Base-by-base conservation (phyloP, 352 stramenopile species). In the Pilasporangium apinafurcum region DNA sequence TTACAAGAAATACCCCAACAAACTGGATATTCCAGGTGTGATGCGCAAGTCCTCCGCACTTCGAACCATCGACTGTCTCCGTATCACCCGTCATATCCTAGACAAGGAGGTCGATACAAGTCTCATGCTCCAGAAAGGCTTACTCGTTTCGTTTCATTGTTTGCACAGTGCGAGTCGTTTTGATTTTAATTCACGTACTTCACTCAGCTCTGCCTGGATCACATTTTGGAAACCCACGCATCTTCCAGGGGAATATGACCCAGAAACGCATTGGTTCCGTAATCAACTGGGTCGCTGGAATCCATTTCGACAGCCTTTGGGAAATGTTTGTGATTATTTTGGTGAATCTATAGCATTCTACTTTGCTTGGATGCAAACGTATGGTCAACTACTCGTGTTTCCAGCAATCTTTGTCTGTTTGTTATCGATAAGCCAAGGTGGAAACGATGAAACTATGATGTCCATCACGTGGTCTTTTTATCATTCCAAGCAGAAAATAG, bases 321-420 rank as follows among this genome's bases (percentile, higher is more conserved):
- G 85, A 39, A 33, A 58, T 27, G 65, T 96, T 2, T 62, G 72
- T 8, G 65, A 91, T 42, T 96, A 96, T 53, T 95, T 94, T 64
- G 87, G 86, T 20, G 84, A 96, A 43, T 48, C 59, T 18, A 66
- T 95, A 22, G 87, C 75, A 17, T 96, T 95, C 38, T 96, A 96
- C 70, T 96, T 96, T 63, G 87, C 86, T 13, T 96, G 83, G 72
- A 46, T 94, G 18, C 63, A 64, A 3, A 82, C 84, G 29, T 96
- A 95, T 62, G 83, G 63, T 2, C 70, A 82, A 45, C 74, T 81
- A 52, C 58, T 95, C 12, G n/a, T 74, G 0, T 8, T 73, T 0
- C 79, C 86, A 17, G 64, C 65, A 6, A 4, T 83, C 22, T 49
- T 51, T 10, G 65, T 61, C 2, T 31, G 66, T 6, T 25, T 52